Evolutionary conservation across 2,329 filamentous ascomycete species (phyloP).

Genomic region (Ceratocystis papillata): DNA sequence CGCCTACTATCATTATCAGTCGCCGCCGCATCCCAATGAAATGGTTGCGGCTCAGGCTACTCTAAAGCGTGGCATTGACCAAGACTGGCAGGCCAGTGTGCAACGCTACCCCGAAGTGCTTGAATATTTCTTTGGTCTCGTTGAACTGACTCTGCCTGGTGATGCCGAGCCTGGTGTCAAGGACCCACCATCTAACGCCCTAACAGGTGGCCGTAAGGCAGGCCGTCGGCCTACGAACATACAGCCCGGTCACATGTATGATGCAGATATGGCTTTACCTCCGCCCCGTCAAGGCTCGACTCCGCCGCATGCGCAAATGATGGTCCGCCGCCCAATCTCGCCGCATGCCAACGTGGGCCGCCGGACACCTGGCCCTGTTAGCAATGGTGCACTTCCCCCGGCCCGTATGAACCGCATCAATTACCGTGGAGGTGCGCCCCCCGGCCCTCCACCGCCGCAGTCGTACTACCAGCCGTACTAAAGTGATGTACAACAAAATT

Average conservation of each 20-base stretch:
- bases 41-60: slow-evolving; percentile 53
- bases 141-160: slow-evolving; percentile 53
- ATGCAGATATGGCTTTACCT: slow-evolving; percentile 24
- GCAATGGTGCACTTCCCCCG: slow-evolving; percentile 8
- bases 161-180: slow-evolving; percentile 51
- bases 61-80: slow-evolving; percentile 63
- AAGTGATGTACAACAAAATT: not conserved
- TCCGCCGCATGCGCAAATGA: slow-evolving; percentile 31
- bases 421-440: slow-evolving; percentile 6
- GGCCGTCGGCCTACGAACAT: slow-evolving; percentile 35
- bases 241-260: slow-evolving; percentile 31
- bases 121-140: slow-evolving; percentile 66
- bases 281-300: slow-evolving; percentile 33
- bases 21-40: slow-evolving; percentile 49
- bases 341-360: slow-evolving; percentile 24
- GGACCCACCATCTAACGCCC: slow-evolving; percentile 48
- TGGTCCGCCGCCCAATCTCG: slow-evolving; percentile 34
- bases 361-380: slow-evolving; percentile 17
- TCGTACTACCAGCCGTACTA: slow-evolving; percentile 16
- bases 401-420: slow-evolving; percentile 6
- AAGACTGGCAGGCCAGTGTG: slow-evolving; percentile 66
- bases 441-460: not conserved
- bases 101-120: slow-evolving; percentile 71
- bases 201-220: slow-evolving; percentile 40
- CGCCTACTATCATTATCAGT: slow-evolving; percentile 48